Percentiles rank a stretch among this genome's conserved stretches.
These are phyloP conservation scores for Hippophae tibetana DNA, from an alignment of 306 rosid genomes.

Conservation along the genomic window DNA sequence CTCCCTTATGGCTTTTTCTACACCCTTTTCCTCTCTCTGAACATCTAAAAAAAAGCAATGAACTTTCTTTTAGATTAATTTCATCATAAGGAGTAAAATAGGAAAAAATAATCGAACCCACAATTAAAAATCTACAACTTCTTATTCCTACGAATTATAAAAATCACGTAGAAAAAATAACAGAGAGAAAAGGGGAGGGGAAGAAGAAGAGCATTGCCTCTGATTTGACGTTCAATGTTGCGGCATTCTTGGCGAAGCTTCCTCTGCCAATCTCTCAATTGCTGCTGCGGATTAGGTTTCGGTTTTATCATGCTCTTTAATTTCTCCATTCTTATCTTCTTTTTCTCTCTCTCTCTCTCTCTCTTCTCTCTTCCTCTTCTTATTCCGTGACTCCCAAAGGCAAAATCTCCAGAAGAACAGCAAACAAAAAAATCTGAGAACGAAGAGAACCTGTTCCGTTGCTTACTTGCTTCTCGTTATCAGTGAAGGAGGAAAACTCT, in stretches of 20 bases:
- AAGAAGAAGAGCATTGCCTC: constrained; percentile 34
- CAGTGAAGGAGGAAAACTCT: neutral
- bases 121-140: too few species aligned
- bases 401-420: neutral
- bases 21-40: constrained; percentile 80
- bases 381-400: neutral
- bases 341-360: too few species aligned
- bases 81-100: too few species aligned
- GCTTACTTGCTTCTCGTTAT: neutral
- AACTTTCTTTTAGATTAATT: too few species aligned
- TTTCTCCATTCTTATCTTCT: constrained; percentile 43
- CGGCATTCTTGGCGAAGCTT: constrained; percentile 84
- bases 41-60: constrained; percentile 36
- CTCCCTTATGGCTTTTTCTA: constrained; percentile 79
- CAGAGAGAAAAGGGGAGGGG: too few species aligned
- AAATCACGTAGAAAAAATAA: too few species aligned
- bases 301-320: constrained; percentile 65
- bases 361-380: neutral
- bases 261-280: constrained; percentile 77
- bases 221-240: constrained; percentile 82
- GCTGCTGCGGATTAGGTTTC: constrained; percentile 60
- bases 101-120: too few species aligned
- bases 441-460: neutral
- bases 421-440: neutral
- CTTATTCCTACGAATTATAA: too few species aligned